Evolutionary conservation across 78 protist species (phyloP), one percentile per base, ranked within the genome.

Genomic region (Planoprotostelium fungivorum): DNA sequence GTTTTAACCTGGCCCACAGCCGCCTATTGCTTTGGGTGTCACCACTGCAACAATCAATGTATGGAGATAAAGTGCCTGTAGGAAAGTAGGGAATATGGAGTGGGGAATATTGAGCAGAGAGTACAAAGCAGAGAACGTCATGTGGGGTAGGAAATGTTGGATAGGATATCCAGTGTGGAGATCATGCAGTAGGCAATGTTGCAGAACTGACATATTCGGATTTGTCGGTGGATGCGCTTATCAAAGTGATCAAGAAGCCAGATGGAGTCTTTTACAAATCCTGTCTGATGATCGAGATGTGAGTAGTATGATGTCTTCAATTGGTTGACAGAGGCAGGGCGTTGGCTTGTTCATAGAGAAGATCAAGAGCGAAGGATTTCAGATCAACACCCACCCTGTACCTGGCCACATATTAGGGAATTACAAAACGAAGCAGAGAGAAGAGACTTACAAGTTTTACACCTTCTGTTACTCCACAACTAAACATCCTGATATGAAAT

Each of bases 241-340:
- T 90, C 35, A 88, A 89, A 84, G 93, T 92, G 1, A 87, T 93
- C 29, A 36, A 86, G 35, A 89, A 85, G 84, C 89, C 87, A 9
- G 95, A 89, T 38, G 97, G 97, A 38, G 73, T 93, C 23, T 95
- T 95, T 38, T 95, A 94, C 88, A 95, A 95, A 90, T 95, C 63
- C 89, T 95, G 83, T 91, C 95, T 5, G 96, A 91, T 38, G 96
- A 95, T 39, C 63, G 97, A 37, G 97, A 95, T 91, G 97, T 94
- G 89, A 88, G n/a, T 91, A 51, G 23, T 25, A 0, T n/a, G 38
- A 31, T n/a, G n/a, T n/a, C n/a, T n/a, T n/a, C 35, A 36, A 36
- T 36, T 63, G 34, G n/a, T 84, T 16, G 63, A 87, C n/a, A 16
- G 38, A 9, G n/a, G 28, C 73, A 93, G 95, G 96, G 96, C 37